Evolutionary conservation across 2,329 filamentous ascomycete species (phyloP), one percentile per base, ranked within the genome.

Genomic region (Verticillium klebahnii): DNA sequence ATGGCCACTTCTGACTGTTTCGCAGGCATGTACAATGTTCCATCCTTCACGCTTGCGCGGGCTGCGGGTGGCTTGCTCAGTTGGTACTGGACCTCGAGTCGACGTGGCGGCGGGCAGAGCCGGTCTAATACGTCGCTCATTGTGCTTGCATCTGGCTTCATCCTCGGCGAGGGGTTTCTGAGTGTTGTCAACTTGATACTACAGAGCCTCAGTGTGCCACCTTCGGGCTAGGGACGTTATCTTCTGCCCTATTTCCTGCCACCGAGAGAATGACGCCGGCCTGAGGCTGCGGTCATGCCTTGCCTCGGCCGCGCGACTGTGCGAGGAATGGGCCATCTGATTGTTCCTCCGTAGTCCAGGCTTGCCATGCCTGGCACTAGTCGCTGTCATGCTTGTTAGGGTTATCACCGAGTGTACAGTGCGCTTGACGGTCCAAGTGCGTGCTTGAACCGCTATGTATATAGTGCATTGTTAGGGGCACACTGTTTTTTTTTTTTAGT

Each of bases 21-120:
- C 39, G 15, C 11, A 89, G 90, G 95, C 57, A 99, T 99, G 87
- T 99, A 98, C 77, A 99, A 98, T 69, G 92, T 94, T 0, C 95
- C 95, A 0, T 96, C 92, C 0, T 99, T 99, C 72, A 99, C 95
- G 0, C 80, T 99, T 40, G 93, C 95, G 0, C 82, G 95, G 64
- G 91, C 92, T 0, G 86, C 92, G 11, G 95, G 95, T 2, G 95
- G 95, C 0, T 57, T 86, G 8, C 68, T 84, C 32, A 88, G 86
- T 65, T 93, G 90, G 83, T 95, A 90, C 77, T 97, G 93, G 93
- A 81, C 78, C 73, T 71, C 75, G 72, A 73, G 78, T 69, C 76
- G 76, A 70, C 12, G 9, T 19, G 19, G n/a, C 8, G 19, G 19
- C 12, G 52, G 58, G 32, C 58, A 17, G 3, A 25, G 15, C 23